These are phyloP conservation scores for Pseudogymnoascus sp. DNA, from an alignment of 2,329 filamentous ascomycete species.

Conservation along the genomic window DNA sequence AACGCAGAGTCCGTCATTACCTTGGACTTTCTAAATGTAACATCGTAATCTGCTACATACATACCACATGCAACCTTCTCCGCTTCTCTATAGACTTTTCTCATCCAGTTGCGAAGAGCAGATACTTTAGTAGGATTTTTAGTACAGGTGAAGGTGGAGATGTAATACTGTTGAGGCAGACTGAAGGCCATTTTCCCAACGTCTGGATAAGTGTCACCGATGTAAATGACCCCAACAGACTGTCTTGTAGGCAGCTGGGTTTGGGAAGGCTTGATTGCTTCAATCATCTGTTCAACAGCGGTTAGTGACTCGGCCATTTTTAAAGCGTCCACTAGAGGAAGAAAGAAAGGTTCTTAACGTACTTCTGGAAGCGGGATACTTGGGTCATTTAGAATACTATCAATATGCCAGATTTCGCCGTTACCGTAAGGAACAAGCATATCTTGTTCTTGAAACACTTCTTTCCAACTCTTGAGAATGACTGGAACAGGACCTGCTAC, in stretches of 20 bases:
- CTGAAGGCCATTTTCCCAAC: constrained; percentile 13
- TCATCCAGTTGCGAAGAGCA: no score
- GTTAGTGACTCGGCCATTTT: no score
- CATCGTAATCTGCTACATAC: constrained; percentile 17
- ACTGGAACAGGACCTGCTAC: not conserved
- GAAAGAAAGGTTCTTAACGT: no score
- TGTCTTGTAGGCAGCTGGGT: not conserved
- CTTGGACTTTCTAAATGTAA: constrained; percentile 6
- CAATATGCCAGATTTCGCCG: constrained; percentile 14
- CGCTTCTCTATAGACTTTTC: constrained; percentile 9
- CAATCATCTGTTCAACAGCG: not conserved
- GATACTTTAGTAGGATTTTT: constrained; percentile 9
- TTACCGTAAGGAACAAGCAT: constrained; percentile 7
- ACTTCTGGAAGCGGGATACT: not conserved
- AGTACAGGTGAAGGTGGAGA: constrained; percentile 16
- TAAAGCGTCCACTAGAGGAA: no score
- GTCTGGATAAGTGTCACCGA: constrained; percentile 14
- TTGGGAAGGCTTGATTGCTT: not conserved
- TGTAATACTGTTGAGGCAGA: constrained; percentile 18
- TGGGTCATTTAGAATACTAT: constrained; percentile 16
- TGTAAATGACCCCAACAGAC: constrained; percentile 11
- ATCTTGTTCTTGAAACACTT: constrained; percentile 11
- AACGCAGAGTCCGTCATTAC: constrained; percentile 14
- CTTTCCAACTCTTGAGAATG: constrained; percentile 6
- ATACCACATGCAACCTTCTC: constrained; percentile 12